Evolutionary conservation across 306 rosid genomes (phyloP).

Genomic region (Cucurbita ficifolia): DNA sequence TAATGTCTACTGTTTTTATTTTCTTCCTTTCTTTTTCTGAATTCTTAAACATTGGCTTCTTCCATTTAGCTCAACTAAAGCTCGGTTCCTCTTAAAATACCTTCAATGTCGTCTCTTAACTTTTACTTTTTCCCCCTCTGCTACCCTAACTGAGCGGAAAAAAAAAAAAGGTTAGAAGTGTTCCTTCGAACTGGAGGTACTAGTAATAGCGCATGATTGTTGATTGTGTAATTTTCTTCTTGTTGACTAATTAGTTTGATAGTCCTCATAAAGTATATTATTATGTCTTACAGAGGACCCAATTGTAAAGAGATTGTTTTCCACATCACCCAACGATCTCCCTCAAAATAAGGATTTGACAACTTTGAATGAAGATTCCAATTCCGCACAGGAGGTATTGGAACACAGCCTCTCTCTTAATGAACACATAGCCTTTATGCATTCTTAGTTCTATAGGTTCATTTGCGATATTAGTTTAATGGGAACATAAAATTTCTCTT

Average conservation of each 20-base stretch:
- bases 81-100: not conserved
- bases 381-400: constrained; percentile 39
- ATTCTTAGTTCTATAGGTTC: not conserved
- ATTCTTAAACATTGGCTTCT: not conserved
- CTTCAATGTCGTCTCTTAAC: not conserved
- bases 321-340: constrained; percentile 40
- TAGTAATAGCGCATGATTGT: not conserved
- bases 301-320: constrained; percentile 52
- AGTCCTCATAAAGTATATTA: not conserved
- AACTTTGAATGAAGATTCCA: constrained; percentile 29
- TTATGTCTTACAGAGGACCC: constrained; percentile 47
- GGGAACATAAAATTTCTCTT: not conserved
- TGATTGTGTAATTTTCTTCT: not conserved
- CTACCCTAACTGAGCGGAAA: not conserved
- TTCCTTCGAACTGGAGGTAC: not conserved
- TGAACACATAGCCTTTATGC: not conserved
- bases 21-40: not conserved
- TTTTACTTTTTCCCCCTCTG: not conserved
- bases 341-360: constrained; percentile 38
- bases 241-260: not conserved
- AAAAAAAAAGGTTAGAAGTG: not conserved
- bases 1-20: not conserved
- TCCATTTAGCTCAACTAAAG: too few relatives aligned
- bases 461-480: not conserved
- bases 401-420: not conserved